A percentile compares a stretch with the other conserved stretches of the same genome.
These are phyloP conservation scores for Pichia deserticola DNA, from an alignment of 805 yeast genomes.

Conservation along the genomic window DNA sequence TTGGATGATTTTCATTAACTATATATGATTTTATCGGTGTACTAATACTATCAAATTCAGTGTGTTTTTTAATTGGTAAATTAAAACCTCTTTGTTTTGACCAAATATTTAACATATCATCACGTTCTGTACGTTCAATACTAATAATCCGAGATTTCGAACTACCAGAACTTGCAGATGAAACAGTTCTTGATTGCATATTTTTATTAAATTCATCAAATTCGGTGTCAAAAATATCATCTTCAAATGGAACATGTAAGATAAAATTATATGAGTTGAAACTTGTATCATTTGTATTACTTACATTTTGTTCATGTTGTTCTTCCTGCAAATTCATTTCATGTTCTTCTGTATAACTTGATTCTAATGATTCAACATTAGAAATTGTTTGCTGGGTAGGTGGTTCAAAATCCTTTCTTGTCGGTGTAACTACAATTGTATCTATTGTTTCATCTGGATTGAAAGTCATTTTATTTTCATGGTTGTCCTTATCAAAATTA, in stretches of 20 bases:
- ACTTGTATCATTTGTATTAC: conserved; percentile 7
- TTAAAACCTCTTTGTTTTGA: conserved; percentile 25
- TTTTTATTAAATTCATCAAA: conserved; percentile 29
- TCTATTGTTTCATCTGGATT: conserved; percentile 7
- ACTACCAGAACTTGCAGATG: conserved; percentile 3
- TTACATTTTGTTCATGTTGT: not conserved
- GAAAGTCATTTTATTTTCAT: not conserved
- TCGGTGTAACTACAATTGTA: conserved; percentile 5
- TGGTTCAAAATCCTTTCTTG: not conserved
- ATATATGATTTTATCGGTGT: conserved; percentile 19
- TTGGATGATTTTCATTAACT: conserved; percentile 17
- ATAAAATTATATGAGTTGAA: conserved; percentile 20
- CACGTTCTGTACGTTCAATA: conserved; percentile 2
- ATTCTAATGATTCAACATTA: not conserved
- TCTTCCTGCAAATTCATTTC: not conserved
- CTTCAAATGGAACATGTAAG: conserved; percentile 33
- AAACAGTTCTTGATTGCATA: conserved; percentile 11
- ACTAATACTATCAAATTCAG: conserved; percentile 22
- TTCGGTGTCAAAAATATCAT: conserved; percentile 28
- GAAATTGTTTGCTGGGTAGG: not conserved
- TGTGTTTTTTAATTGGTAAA: conserved; percentile 11
- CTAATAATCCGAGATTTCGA: conserved; percentile 4
- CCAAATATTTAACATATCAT: conserved; percentile 27
- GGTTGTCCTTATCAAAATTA: not conserved
- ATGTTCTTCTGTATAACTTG: not conserved